Base-by-base conservation (phyloP, 768 basidiomycete species). In the Russula sp. region DNA sequence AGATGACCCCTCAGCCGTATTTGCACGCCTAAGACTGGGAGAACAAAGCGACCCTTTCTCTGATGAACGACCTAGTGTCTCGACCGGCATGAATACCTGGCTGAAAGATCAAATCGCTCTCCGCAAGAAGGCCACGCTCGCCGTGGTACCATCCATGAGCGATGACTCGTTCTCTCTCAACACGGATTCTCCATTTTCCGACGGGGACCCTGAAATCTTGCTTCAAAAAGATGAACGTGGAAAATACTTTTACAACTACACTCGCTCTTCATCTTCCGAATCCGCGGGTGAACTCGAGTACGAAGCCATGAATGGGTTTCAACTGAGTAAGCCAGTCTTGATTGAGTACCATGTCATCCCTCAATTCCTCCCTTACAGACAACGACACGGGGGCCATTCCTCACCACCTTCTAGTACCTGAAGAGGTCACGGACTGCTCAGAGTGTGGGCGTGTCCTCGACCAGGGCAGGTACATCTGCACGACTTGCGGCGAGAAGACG, bases 391-490 rank as follows among this genome's bases (percentile, higher is more conserved):
- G 70, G 13, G 7, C 14, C 60, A 72, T 82, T 29, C 76, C 76
- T 1, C 75, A 79, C 3, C 69, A 74, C 22, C 75, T 75, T 1
- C 81, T 86, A 22, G 82, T 86, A 9, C 76, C 80, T 5, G 81
- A 82, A 29, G 78, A 79, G 49, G 80, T 90, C 18, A 92, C 93
- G 1, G 82, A 84, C 52, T 98, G 95, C 72, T 93, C 92, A 0
- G 82, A 83, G 49, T 98, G 95, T 67, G 88, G 87, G 14, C 72
- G 78, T 0, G 69, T 84, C 7, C 76, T 98, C 20, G 87, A 92
- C 55, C 80, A 83, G n/a, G 84, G 96, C 71, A 85, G 91, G 49
- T 97, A 98, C 71, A 86, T 95, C 14, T 98, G 95, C 69, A 80
- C 86, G 5, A 87, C 85, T 25, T 96, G 94, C 68, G 93, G 92